Evolutionary conservation across 768 basidiomycete species (phyloP), one percentile per base, ranked within the genome.

Genomic region (Termitomyces sp.): DNA sequence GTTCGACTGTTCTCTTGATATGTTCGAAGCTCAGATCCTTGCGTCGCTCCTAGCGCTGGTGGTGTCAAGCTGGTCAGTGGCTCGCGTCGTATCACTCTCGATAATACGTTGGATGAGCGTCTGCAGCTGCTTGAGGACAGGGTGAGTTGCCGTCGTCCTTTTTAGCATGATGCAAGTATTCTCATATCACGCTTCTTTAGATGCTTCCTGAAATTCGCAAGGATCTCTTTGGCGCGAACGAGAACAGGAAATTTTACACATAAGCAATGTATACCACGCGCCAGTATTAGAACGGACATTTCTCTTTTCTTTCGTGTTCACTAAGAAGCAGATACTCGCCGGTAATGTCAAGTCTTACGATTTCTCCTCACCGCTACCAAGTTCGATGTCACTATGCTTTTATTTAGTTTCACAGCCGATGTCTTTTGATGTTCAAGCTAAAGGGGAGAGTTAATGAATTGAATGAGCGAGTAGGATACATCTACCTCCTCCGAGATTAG

Each of bases 121-220:
- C 73, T 99, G 68, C 81, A 87, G 63, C 72, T 98, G 63, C 76
- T 99, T 42, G 95, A 98, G 74, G 93, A 97, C 69, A 82, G 89
- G 75, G 94, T 93, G 62, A 62, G 86, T 73, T 44, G n/a, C 41
- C 37, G n/a, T 20, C 33, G n/a, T 8, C 33, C 8, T 31, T 27
- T 30, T 51, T 50, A 27, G 20, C 9, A 41, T 24, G 22, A 8
- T 13, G 39, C 33, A 37, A 44, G 16, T 11, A 45, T 56, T 20
- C 22, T 51, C 2, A 55, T 31, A 2, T 11, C 34, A n/a, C 13
- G 16, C 13, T 30, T 22, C 34, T 31, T 5, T 44, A 96, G 93
- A 98, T 98, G 96, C 79, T 98, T 27, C 96, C 96, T 2, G 95
- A 97, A 75, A 93, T 98, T 65, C 80, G 96, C 65, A 80, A 79